Evolutionary conservation across 306 rosid genomes (phyloP), one percentile per base, ranked within the genome.

Genomic region (Dryas drummondii): DNA sequence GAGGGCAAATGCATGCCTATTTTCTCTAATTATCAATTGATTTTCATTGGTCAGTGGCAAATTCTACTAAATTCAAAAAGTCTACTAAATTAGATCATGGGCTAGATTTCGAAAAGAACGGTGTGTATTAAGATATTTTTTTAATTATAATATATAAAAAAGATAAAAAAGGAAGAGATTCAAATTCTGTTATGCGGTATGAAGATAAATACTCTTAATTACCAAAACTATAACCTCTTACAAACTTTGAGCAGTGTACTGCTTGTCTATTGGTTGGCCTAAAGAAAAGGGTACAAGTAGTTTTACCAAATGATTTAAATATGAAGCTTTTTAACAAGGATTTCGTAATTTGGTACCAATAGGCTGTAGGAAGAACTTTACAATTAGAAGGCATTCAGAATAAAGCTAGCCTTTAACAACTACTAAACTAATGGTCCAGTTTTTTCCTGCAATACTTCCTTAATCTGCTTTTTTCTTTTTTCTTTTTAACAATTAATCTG

Each of bases 311-410:
- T 41, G n/a, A 55, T 5, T 14, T 10, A 55, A 14, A 14, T 4
- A 5, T 40, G 51, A 15, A 17, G 14, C 65, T 64, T 47, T 75
- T 62, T 53, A 14, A 55, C 56, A 45, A 56, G 15, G 6, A 40
- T 66, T 71, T 52, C 52, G 57, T 67, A 19, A 26, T 56, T 42
- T 76, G 75, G 78, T 56, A 63, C 47, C 60, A 13, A 49, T 26
- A 15, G 49, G 19, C 56, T 52, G 68, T 45, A 71, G n/a, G 16
- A 47, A 42, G 63, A 44, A 57, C 78, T 49, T 66, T 72, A 40
- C 47, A n/a, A 26, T 42, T 40, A n/a, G 32, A 73, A 42, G 65
- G 78, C 17, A 40, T 41, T 55, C 17, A 37, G 70, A 66, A 79
- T 41, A 58, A 79, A 66, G 72, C 42, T 53, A 5, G 16, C 54